Evolutionary conservation across 257 asterid genomes (phyloP), one percentile per base, ranked within the genome.

Genomic region (Buddleja alternifolia): DNA sequence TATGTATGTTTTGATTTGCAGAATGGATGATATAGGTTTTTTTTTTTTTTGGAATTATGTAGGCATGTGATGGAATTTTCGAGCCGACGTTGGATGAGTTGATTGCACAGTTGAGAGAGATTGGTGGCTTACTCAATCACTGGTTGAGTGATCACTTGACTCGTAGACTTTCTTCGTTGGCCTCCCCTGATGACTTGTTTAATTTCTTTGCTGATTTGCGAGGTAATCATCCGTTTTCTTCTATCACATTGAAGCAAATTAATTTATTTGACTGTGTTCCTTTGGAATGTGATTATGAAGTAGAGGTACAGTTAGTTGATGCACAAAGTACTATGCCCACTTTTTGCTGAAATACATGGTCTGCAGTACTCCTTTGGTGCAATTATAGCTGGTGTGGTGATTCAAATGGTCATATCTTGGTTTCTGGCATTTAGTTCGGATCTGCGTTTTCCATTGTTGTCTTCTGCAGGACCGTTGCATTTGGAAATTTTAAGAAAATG

Each of bases 141-240:
- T 84, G 97, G 96, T 79, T 93, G 82, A 81, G 77, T 48, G 90
- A 83, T 73, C 90, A 85, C 54, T 79, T 93, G 70, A 81, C 77
- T 60, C 75, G 78, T 60, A 81, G 85, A 66, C 80, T 93, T 53
- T 80, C 88, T 2, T 84, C 91, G 1, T 51, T 93, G 51, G 78
- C 81, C 14, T 84, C 96, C 34, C 95, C 97, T 0, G 97, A 94
- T 75, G 96, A 94, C 73, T 70, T 94, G 82, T 90, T 94, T 71
- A 89, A 87, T 77, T 89, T 91, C 63, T 94, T 94, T 47, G 77
- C 73, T 60, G 96, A 85, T 57, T 70, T 91, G 74, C 86, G 97
- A 82, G 97, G 99, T 89, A 56, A 36, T 11, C 20, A 15, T 36
- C 10, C 24, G 21, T 9, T 54, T 54, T 24, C 21, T 8, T 46